Conservation (phyloP, 2,329 filamentous ascomycete genomes). For the Venturia nashicola region DNA sequence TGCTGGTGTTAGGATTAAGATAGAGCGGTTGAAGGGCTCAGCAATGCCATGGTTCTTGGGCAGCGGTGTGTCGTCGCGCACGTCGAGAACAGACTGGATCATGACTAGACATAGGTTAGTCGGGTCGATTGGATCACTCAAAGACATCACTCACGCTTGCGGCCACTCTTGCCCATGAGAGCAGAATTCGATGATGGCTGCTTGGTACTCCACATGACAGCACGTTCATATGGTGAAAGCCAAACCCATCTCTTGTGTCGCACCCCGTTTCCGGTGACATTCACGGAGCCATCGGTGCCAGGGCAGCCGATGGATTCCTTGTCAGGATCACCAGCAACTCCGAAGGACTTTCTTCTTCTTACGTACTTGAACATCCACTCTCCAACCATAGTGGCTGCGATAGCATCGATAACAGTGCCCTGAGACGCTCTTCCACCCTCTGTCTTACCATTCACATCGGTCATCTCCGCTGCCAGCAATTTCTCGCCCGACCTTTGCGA, state of each 20-base stretch:
- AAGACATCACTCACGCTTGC: constrained; percentile 62
- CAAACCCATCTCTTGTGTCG: constrained; percentile 96
- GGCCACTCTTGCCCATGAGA: constrained; percentile 83
- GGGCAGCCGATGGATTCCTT: constrained; percentile 34
- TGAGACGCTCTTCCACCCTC: constrained; percentile 22
- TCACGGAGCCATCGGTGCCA: constrained; percentile 48
- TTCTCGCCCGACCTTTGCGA: constrained; percentile 16
- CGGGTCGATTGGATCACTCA: not conserved
- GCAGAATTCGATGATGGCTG: constrained; percentile 82
- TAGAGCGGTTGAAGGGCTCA: constrained; percentile 76
- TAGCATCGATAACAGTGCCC: constrained; percentile 82
- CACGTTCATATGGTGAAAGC: constrained; percentile 90
- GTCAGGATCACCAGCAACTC: constrained; percentile 47
- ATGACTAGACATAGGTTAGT: constrained; percentile 48
- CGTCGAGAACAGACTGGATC: constrained; percentile 93
- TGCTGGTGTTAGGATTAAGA: constrained; percentile 85
- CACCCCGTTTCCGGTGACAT: constrained; percentile 53
- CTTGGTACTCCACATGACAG: constrained; percentile 97
- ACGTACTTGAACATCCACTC: constrained; percentile 96
- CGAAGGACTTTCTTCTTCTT: constrained; percentile 79
- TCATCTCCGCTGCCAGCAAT: not conserved
- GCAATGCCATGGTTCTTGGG: constrained; percentile 53
- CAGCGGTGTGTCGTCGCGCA: constrained; percentile 81
- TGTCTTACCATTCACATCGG: not conserved
- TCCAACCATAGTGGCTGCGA: constrained; percentile 96